Evolutionary conservation across 83 land plant genomes (phyloP).

Genomic region (Thuja plicata): DNA sequence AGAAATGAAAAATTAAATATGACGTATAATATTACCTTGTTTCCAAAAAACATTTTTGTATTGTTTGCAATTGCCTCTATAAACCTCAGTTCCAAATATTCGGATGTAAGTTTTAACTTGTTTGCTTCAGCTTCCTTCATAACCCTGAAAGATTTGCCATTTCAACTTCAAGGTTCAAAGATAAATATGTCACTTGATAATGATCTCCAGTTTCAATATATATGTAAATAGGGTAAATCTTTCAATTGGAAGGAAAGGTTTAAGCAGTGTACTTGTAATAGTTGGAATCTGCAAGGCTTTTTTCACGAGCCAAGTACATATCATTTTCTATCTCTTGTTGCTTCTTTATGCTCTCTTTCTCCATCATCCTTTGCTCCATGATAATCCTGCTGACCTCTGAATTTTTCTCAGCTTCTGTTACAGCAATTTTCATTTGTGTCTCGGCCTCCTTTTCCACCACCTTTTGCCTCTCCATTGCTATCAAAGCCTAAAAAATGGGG

Average conservation of each 20-base stretch:
- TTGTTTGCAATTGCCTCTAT: slow-evolving; percentile 92
- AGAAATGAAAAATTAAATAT: neutral
- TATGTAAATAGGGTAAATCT: neutral
- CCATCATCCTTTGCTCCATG: slow-evolving; percentile 87
- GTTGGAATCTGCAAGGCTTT: slow-evolving; percentile 80
- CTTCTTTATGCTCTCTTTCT: slow-evolving; percentile 72
- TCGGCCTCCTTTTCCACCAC: slow-evolving; percentile 97
- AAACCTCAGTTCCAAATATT: slow-evolving; percentile 86
- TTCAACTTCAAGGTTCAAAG: neutral
- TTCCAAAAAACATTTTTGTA: slow-evolving; percentile 89
- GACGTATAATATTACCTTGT: slow-evolving; percentile 56
- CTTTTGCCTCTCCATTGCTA: slow-evolving; percentile 89
- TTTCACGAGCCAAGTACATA: slow-evolving; percentile 82
- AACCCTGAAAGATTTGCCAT: slow-evolving; percentile 40
- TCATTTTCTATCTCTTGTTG: slow-evolving; percentile 83
- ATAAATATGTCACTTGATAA: neutral
- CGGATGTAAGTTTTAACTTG: slow-evolving; percentile 84
- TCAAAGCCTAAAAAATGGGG: slow-evolving; percentile 56
- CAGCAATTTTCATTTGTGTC: slow-evolving; percentile 86
- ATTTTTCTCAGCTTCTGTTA: slow-evolving; percentile 94
- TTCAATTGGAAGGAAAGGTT: neutral
- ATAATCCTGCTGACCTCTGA: slow-evolving; percentile 84
- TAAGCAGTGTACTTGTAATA: slow-evolving; percentile 54
- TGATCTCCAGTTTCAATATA: neutral
- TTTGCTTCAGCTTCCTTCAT: slow-evolving; percentile 97